Conservation (phyloP, 2,329 filamentous ascomycete species). For the Blastomyces percursus region DNA sequence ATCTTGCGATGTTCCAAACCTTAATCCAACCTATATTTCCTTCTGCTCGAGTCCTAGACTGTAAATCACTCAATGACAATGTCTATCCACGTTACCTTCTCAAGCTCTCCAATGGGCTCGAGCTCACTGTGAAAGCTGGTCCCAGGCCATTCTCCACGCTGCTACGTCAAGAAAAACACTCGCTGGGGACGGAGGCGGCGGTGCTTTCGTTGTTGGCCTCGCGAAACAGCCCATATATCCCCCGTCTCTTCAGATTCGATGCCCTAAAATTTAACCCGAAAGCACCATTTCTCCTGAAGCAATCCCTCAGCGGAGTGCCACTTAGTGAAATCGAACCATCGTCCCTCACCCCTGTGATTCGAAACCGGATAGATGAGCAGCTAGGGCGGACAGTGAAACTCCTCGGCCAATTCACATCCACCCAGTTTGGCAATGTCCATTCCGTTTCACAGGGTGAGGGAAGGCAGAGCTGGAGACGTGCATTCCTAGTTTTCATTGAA, state of each 20-base stretch:
- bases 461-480: constrained; percentile 42
- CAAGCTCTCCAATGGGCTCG: constrained; percentile 28
- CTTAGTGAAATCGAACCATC: constrained; percentile 22
- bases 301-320: constrained; percentile 26
- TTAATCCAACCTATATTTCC: constrained; percentile 21
- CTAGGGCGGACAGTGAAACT: constrained; percentile 29
- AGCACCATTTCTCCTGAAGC: constrained; percentile 29
- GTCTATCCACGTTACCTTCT: constrained; percentile 29
- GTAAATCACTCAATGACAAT: constrained; percentile 21
- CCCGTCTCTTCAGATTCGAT: constrained; percentile 30
- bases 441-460: constrained; percentile 38
- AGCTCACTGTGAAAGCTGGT: constrained; percentile 29
- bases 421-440: constrained; percentile 42
- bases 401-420: constrained; percentile 37
- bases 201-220: constrained; percentile 29
- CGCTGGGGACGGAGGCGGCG: constrained; percentile 32
- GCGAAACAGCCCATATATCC: constrained; percentile 26
- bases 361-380: constrained; percentile 25
- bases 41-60: constrained; percentile 21
- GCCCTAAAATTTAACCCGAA: constrained; percentile 19
- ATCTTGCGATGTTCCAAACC: constrained; percentile 5
- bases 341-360: constrained; percentile 22
- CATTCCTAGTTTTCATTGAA: constrained; percentile 44
- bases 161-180: constrained; percentile 30
- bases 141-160: constrained; percentile 28